Evolutionary conservation across 2,329 filamentous ascomycete genomes (phyloP).

Genomic region (Falciphora oryzae): DNA sequence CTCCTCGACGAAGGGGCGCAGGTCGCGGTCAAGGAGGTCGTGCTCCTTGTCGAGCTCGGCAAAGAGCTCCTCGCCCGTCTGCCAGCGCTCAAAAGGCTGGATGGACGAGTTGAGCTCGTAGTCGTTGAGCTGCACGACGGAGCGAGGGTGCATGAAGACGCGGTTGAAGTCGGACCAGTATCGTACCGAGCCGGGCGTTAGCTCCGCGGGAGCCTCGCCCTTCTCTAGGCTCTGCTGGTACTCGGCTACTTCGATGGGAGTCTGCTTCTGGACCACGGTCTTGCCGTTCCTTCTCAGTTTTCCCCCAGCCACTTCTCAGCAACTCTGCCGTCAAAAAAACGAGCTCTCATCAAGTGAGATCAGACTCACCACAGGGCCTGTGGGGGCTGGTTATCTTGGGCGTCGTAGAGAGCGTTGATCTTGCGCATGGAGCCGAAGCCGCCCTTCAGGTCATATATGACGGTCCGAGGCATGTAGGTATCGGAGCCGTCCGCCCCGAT

Average conservation of each 20-base stretch:
- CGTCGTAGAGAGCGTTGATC: constrained; percentile 82
- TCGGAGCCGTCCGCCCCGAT: constrained; percentile 78
- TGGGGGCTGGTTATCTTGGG: constrained; percentile 26
- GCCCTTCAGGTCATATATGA: constrained; percentile 94
- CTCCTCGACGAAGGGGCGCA: constrained; percentile 84
- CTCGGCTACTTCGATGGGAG: constrained; percentile 60
- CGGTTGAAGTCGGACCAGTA: constrained; percentile 97
- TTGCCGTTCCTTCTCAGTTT: constrained; percentile 44
- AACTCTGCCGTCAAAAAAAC: constrained; percentile 2
- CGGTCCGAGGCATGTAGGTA: constrained; percentile 83
- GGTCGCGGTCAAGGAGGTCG: constrained; percentile 84
- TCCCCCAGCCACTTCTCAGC: constrained; percentile 31
- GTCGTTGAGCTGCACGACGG: constrained; percentile 80
- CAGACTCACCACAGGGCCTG: constrained; percentile 33
- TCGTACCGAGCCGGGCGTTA: constrained; percentile 67
- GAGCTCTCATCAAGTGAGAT: not conserved
- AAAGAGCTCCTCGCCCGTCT: constrained; percentile 70
- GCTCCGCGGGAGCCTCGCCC: constrained; percentile 53
- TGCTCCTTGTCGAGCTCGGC: constrained; percentile 67
- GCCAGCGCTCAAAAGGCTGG: constrained; percentile 77
- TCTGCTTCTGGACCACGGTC: constrained; percentile 62
- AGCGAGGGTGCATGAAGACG: constrained; percentile 86
- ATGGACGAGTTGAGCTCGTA: constrained; percentile 76
- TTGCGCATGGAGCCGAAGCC: constrained; percentile 85
- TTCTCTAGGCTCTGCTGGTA: constrained; percentile 78